phyloP scores from a whole-genome alignment of 441 rosid species.

The Eugenia klotzschiana region DNA sequence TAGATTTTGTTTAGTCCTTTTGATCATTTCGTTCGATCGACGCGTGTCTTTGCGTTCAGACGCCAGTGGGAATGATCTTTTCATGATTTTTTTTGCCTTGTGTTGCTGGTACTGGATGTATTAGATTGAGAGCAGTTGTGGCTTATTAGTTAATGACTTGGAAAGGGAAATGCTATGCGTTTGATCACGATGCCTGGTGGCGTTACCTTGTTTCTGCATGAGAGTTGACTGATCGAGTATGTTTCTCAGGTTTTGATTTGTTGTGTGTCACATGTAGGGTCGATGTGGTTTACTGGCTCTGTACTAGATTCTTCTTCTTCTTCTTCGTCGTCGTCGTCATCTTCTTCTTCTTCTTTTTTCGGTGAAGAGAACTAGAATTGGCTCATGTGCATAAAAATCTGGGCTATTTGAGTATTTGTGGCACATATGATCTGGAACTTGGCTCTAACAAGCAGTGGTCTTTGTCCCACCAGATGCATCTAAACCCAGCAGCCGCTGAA shows the following conservation, averaged over 20 bases:
- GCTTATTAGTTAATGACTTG: background rate
- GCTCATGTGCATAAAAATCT: background rate
- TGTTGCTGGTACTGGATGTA: background rate
- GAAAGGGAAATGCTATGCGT: background rate
- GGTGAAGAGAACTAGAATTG: background rate
- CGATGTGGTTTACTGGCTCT: background rate
- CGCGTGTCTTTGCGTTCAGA: background rate
- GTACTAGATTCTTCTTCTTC: background rate
- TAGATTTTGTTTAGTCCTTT: background rate
- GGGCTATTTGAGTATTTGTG: background rate
- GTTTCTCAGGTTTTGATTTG: background rate
- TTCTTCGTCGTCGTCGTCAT: background rate
- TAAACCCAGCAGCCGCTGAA: constrained; percentile 71
- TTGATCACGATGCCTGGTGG: background rate
- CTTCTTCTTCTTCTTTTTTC: background rate
- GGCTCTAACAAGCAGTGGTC: background rate
- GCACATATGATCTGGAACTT: background rate
- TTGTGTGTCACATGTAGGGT: background rate
- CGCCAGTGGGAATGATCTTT: background rate
- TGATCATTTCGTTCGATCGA: background rate
- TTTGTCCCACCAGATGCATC: constrained; percentile 46
- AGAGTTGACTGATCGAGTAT: background rate
- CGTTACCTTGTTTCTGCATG: background rate
- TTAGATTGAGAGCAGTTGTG: background rate
- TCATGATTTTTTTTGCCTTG: background rate